Evolutionary conservation across 306 rosid species (phyloP), one percentile per base, ranked within the genome.

Genomic region (Prunus mira): DNA sequence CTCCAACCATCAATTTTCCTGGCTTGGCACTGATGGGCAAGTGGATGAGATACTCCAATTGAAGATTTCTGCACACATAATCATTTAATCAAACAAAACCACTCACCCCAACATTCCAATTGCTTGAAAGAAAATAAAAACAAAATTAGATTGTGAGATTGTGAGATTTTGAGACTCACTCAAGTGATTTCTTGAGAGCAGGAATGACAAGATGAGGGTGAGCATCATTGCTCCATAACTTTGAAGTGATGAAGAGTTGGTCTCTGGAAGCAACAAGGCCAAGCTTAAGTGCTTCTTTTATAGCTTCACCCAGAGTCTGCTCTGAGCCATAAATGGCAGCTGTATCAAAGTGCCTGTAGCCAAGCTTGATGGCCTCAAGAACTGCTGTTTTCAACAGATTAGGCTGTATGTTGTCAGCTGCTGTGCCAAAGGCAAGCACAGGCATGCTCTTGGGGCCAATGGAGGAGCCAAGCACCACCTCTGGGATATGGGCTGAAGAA

Each of bases 321-420:
- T 74, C 83, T 3, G 83, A 74, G 7, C 79, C 74, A 55, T 80
- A 80, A 0, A 69, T 19, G 1, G 78, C 41, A 19, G 79, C 79
- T 2, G 83, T 80, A 47, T 80, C 79, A 58, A 80, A 80, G 49
- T 80, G 83, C 5, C 79, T 41, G 79, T 80, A 80, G 41, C 83
- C 83, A 5, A 80, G 58, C 27, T 38, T 67, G 57, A 74, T 80
- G 55, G 79, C 83, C 68, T 80, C 79, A 12, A 75, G 19, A 14
- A 68, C 76, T 0, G 83, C 76, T 1, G 45, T 30, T 34, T 74
- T 73, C 70, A 74, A 25, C 25, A 38, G 12, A 0, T 32, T 22
- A 6, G 74, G 54, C 9, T 75, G 56, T 30, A 45, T n/a, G 65
- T 9, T 28, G 4, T 38, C 14, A 4, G 69, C 2, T 13, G 79